Evolutionary conservation across 106 monocot species (phyloP).

Genomic region (Allium sativum): DNA sequence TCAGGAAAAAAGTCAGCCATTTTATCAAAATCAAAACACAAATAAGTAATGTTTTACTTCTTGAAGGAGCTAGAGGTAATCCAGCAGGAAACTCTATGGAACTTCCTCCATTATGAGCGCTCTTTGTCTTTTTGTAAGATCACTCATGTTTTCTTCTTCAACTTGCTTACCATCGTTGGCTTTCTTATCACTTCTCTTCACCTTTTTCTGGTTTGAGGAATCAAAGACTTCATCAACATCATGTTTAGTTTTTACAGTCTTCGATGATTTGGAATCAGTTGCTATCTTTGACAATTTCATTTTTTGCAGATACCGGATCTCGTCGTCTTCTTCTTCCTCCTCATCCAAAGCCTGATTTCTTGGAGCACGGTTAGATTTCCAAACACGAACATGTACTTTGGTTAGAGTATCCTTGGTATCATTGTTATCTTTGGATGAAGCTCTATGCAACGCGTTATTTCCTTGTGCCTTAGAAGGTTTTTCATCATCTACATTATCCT

Average conservation of each 20-base stretch:
- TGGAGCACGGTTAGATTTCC: conserved; percentile 49
- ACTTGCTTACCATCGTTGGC: conserved; percentile 46
- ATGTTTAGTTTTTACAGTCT: conserved; percentile 28
- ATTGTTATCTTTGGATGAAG: not conserved
- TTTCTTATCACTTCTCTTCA: conserved; percentile 24
- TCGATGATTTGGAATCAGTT: conserved; percentile 19
- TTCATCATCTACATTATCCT: conserved; percentile 34
- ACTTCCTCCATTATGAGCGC: conserved; percentile 39
- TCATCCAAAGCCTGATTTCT: conserved; percentile 48
- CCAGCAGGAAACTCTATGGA: conserved; percentile 78
- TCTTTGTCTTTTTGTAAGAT: conserved; percentile 61
- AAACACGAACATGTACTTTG: conserved; percentile 22
- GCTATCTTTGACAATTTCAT: conserved; percentile 28
- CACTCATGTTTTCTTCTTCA: conserved; percentile 39
- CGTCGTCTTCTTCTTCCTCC: conserved; percentile 42
- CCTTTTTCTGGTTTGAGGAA: conserved; percentile 26
- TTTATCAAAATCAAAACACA: not conserved
- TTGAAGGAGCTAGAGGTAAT: conserved; percentile 60
- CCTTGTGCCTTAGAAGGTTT: conserved; percentile 13
- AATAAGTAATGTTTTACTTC: conserved; percentile 37
- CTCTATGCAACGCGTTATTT: not conserved
- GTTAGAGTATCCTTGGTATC: not conserved
- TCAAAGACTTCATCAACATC: conserved; percentile 37
- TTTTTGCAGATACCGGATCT: conserved; percentile 42
- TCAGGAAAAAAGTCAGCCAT: not conserved